Conservation (phyloP, 2,329 filamentous ascomycete species). For the Cercospora zeae-maydis region DNA sequence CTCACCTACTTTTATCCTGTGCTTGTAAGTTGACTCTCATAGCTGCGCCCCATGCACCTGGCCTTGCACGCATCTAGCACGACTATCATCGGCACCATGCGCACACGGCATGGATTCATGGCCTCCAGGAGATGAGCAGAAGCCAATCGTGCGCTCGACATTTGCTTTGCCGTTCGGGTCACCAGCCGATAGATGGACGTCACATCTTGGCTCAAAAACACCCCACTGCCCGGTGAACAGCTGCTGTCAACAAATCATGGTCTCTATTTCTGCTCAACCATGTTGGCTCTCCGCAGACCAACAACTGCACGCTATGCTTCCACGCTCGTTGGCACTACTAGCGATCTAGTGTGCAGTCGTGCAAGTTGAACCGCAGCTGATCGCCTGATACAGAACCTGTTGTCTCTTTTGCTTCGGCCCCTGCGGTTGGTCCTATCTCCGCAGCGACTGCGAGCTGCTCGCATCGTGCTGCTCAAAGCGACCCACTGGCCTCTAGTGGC, state of each 20-base stretch:
- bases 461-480: conserved; percentile 57
- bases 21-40: conserved; percentile 12
- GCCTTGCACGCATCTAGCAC: not conserved
- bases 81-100: not conserved
- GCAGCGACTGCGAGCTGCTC: conserved; percentile 59
- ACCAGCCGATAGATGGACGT: not conserved
- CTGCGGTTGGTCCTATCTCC: conserved; percentile 65
- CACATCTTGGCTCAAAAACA: conserved; percentile 2
- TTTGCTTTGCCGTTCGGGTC: conserved; percentile 19
- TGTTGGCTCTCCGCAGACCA: conserved; percentile 24
- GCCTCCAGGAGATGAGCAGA: not conserved
- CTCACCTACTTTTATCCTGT: conserved; percentile 19
- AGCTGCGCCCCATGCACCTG: not conserved
- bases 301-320: conserved; percentile 8
- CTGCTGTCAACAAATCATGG: conserved; percentile 18
- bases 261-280: conserved; percentile 14
- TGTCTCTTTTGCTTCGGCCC: conserved; percentile 70
- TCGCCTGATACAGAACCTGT: conserved; percentile 56
- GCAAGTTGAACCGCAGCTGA: conserved; percentile 14
- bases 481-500: conserved; percentile 65
- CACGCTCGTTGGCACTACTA: conserved; percentile 7
- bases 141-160: not conserved
- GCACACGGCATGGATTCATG: not conserved
- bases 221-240: not conserved
- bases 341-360: not conserved